Evolutionary conservation across 2,329 filamentous ascomycete species (phyloP).

Genomic region (Fusarium albidum): DNA sequence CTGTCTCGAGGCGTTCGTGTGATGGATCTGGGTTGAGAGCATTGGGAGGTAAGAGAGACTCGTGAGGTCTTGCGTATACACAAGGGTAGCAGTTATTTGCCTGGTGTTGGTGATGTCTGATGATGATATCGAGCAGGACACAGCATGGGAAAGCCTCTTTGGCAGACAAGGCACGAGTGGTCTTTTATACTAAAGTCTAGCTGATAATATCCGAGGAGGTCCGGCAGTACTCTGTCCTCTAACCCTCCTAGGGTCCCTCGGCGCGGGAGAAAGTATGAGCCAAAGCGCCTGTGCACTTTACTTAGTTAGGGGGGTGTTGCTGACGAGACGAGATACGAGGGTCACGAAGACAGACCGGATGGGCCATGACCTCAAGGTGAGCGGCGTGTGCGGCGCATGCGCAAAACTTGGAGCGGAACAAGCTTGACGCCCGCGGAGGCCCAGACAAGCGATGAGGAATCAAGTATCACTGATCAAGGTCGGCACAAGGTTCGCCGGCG

Average conservation of each 20-base stretch:
- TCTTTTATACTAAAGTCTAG: slow-evolving; percentile 30
- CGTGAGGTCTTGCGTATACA: slow-evolving; percentile 12
- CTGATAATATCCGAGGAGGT: slow-evolving; percentile 16
- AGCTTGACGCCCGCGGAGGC: slow-evolving; percentile 14
- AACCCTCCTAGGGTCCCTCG: slow-evolving; percentile 9
- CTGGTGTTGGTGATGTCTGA: slow-evolving; percentile 9
- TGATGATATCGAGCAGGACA: slow-evolving; percentile 14
- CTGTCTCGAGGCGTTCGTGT: slow-evolving; percentile 35
- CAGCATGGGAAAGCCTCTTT: slow-evolving; percentile 15
- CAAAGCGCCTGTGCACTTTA: slow-evolving; percentile 6
- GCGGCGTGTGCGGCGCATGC: slow-evolving; percentile 26
- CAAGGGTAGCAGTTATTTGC: slow-evolving; percentile 8
- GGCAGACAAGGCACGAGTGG: slow-evolving; percentile 20
- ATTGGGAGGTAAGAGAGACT: slow-evolving; percentile 31
- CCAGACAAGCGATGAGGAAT: slow-evolving; percentile 18
- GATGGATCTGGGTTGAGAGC: slow-evolving; percentile 40
- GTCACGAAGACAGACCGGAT: slow-evolving; percentile 38
- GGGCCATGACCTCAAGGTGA: slow-evolving; percentile 21
- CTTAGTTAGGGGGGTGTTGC: slow-evolving; percentile 12
- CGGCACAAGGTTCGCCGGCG: slow-evolving; percentile 7
- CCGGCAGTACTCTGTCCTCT: slow-evolving; percentile 6
- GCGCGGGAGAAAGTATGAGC: slow-evolving; percentile 11
- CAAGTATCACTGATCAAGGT: no score
- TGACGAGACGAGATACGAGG: slow-evolving; percentile 22
- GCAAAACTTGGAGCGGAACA: slow-evolving; percentile 7